Evolutionary conservation across 1,284 basidiomycete species (phyloP).

Genomic region (Ceratobasidium theobromae): DNA sequence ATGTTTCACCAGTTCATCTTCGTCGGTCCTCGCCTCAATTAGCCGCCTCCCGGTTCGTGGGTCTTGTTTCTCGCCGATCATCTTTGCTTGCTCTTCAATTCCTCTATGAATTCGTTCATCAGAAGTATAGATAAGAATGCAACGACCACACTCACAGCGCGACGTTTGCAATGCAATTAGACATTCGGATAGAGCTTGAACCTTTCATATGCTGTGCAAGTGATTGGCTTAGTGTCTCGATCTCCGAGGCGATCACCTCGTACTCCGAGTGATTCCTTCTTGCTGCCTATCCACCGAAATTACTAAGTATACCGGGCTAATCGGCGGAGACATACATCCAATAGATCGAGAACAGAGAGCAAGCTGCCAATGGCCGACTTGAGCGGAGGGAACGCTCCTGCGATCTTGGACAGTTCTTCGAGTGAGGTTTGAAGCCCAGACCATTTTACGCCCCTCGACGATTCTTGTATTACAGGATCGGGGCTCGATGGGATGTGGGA

Average conservation of each 20-base stretch:
- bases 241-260: neutral
- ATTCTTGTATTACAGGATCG: too few relatives aligned
- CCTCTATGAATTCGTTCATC: neutral
- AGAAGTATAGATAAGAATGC: neutral
- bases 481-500: too few relatives aligned
- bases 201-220: neutral
- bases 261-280: neutral
- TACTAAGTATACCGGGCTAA: neutral
- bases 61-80: neutral
- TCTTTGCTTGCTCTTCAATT: neutral
- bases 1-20: neutral
- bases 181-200: neutral
- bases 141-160: neutral
- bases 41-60: neutral
- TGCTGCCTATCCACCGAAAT: neutral
- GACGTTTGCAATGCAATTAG: neutral
- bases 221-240: neutral
- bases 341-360: neutral
- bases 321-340: neutral
- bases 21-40: neutral
- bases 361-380: neutral
- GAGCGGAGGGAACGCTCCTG: neutral
- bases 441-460: too few relatives aligned
- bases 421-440: too few relatives aligned
- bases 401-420: neutral